phyloP scores from a whole-genome alignment of 768 basidiomycete genomes.

The Russula ochroleuca region DNA sequence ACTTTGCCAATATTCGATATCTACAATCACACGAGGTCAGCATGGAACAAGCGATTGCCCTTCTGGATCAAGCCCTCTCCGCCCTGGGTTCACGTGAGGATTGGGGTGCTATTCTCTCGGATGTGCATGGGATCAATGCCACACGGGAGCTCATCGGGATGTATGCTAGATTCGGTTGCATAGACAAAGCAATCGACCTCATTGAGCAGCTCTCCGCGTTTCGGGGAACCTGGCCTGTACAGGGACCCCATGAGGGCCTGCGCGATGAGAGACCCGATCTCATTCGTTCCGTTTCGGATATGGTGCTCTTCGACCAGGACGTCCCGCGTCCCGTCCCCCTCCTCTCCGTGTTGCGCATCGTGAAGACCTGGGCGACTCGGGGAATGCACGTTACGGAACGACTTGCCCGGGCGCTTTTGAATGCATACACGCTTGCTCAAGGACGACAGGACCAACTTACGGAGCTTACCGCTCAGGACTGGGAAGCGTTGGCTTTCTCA shows the following conservation, averaged over 20 bases:
- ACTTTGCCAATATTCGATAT: constrained; percentile 40
- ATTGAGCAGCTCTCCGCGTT: constrained; percentile 23
- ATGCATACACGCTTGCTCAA: constrained; percentile 44
- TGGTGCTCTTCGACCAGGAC: constrained; percentile 22
- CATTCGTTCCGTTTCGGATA: constrained; percentile 18
- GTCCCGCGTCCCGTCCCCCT: constrained; percentile 15
- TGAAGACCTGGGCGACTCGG: constrained; percentile 36
- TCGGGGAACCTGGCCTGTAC: constrained; percentile 13
- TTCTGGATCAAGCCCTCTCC: constrained; percentile 30
- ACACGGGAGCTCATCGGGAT: constrained; percentile 26
- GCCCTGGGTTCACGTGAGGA: constrained; percentile 16
- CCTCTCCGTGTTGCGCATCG: constrained; percentile 34
- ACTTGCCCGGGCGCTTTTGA: constrained; percentile 41
- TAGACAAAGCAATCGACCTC: constrained; percentile 31
- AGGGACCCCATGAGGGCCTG: background rate
- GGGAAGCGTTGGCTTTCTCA: constrained; percentile 46
- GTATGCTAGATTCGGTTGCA: constrained; percentile 29
- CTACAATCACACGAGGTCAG: constrained; percentile 29
- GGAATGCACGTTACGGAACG: constrained; percentile 35
- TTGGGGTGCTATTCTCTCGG: constrained; percentile 12
- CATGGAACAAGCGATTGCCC: constrained; percentile 16
- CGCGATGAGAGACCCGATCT: constrained; percentile 13
- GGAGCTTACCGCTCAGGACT: constrained; percentile 40
- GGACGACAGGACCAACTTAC: constrained; percentile 30
- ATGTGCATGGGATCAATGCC: constrained; percentile 19